Evolutionary conservation across 495 filamentous ascomycete genomes (phyloP).

Genomic region (Aspergillus bertholletiae): DNA sequence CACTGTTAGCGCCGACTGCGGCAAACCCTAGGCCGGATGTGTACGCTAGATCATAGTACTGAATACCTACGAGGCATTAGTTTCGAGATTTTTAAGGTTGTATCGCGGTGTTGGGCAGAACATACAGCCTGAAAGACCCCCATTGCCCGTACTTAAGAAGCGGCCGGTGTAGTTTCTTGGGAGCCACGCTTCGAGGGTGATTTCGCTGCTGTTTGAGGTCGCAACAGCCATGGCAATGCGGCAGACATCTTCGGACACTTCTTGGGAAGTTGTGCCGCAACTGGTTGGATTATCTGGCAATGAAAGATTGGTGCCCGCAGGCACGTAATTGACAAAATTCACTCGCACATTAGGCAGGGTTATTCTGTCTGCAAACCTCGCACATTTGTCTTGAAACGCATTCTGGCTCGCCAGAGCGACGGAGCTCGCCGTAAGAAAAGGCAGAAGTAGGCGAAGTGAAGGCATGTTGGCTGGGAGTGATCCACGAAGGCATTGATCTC

Average conservation of each 20-base stretch:
- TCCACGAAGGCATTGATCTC: background rate
- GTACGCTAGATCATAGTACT: constrained; percentile 45
- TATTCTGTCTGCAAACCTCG: constrained; percentile 28
- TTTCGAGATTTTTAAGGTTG: background rate
- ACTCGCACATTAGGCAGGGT: constrained; percentile 34
- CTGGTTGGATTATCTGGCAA: constrained; percentile 43
- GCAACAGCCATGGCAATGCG: constrained; percentile 53
- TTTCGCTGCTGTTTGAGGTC: constrained; percentile 50
- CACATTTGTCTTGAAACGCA: constrained; percentile 28
- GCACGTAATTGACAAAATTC: constrained; percentile 39
- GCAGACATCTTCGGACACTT: constrained; percentile 48
- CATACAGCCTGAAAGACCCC: constrained; percentile 54
- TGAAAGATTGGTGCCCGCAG: constrained; percentile 45
- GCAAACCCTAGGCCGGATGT: constrained; percentile 49
- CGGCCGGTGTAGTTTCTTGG: constrained; percentile 49
- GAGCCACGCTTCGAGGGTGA: constrained; percentile 58
- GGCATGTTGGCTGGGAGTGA: constrained; percentile 6
- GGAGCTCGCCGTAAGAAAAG: constrained; percentile 22
- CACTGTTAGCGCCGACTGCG: constrained; percentile 53
- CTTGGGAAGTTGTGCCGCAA: constrained; percentile 39
- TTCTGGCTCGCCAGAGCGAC: constrained; percentile 21
- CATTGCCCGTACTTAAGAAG: constrained; percentile 55
- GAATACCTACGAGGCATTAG: constrained; percentile 29
- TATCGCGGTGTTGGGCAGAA: background rate
- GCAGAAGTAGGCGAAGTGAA: constrained; percentile 11